phyloP scores from a whole-genome alignment of 352 stramenopile species.

The Globisporangium canariense region DNA sequence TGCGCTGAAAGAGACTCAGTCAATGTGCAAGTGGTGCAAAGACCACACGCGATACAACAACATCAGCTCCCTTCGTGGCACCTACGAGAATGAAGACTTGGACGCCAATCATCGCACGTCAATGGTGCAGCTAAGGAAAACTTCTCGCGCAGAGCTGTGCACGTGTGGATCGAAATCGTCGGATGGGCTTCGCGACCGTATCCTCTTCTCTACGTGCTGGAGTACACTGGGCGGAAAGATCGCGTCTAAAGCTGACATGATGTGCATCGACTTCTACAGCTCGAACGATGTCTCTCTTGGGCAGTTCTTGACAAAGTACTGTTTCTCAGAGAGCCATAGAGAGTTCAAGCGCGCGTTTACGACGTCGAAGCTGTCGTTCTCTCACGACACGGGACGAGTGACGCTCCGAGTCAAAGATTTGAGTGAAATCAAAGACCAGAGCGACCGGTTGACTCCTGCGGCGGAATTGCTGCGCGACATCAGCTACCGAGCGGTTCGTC shows the following conservation, averaged over 20 bases:
- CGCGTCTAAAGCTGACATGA: conserved; percentile 83
- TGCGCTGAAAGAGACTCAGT: conserved; percentile 73
- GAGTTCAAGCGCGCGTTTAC: conserved; percentile 81
- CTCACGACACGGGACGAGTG: conserved; percentile 73
- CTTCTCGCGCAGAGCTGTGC: conserved; percentile 34
- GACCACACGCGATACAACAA: conserved; percentile 80
- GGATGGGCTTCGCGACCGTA: conserved; percentile 52
- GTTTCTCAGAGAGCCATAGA: conserved; percentile 58
- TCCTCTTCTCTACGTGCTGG: conserved; percentile 86
- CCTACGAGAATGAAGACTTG: conserved; percentile 25
- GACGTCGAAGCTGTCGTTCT: conserved; percentile 80
- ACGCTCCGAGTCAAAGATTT: conserved; percentile 71
- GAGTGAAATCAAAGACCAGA: conserved; percentile 64
- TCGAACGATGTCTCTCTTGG: conserved; percentile 80
- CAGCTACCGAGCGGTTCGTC: conserved; percentile 54
- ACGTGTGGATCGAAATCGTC: conserved; percentile 65
- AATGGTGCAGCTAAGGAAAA: neutral
- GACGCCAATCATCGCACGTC: conserved; percentile 16
- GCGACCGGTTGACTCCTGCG: conserved; percentile 42
- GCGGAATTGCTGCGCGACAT: conserved; percentile 60
- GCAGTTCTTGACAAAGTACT: conserved; percentile 80
- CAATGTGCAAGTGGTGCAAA: conserved; percentile 85
- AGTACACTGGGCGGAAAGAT: conserved; percentile 71
- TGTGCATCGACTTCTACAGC: conserved; percentile 88
- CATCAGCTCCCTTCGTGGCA: conserved; percentile 69